Evolutionary conservation across 2,329 filamentous ascomycete genomes (phyloP).

Genomic region (Orbilia javanica): DNA sequence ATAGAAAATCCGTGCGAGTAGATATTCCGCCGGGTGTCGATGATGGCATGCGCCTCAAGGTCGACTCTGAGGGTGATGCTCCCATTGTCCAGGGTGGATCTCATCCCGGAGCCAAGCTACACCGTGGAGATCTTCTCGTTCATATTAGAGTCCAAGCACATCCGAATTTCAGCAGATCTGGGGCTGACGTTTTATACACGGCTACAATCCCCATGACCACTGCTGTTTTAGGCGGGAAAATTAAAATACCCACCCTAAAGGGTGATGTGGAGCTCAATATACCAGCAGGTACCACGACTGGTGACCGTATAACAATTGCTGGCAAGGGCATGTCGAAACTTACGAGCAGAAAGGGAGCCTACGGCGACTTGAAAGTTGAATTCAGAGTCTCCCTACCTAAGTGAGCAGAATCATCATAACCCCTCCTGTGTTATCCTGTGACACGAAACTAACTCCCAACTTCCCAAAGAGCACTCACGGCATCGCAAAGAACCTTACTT

Average conservation of each 20-base stretch:
- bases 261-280: conserved; percentile 92
- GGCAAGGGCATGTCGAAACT: conserved; percentile 96
- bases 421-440: neutral
- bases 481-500: conserved; percentile 90
- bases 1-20: conserved; percentile 84
- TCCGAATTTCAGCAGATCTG: conserved; percentile 86
- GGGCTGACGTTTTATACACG: conserved; percentile 92
- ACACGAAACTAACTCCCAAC: conserved; percentile 19
- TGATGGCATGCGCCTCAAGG: conserved; percentile 90
- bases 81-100: conserved; percentile 71
- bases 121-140: conserved; percentile 88
- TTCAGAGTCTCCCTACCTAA: conserved; percentile 97
- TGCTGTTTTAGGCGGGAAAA: conserved; percentile 89
- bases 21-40: conserved; percentile 97
- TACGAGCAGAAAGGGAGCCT: conserved; percentile 72
- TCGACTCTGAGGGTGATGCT: conserved; percentile 88
- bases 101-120: conserved; percentile 69
- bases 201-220: conserved; percentile 92
- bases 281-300: conserved; percentile 88
- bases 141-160: conserved; percentile 90
- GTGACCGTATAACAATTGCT: conserved; percentile 87
- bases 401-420: conserved; percentile 70
- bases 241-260: conserved; percentile 88
- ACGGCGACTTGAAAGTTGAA: conserved; percentile 89
- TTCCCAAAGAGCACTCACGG: conserved; percentile 70